Evolutionary conservation across 345 rosid genomes (phyloP).

Genomic region (Brassica rapa): DNA sequence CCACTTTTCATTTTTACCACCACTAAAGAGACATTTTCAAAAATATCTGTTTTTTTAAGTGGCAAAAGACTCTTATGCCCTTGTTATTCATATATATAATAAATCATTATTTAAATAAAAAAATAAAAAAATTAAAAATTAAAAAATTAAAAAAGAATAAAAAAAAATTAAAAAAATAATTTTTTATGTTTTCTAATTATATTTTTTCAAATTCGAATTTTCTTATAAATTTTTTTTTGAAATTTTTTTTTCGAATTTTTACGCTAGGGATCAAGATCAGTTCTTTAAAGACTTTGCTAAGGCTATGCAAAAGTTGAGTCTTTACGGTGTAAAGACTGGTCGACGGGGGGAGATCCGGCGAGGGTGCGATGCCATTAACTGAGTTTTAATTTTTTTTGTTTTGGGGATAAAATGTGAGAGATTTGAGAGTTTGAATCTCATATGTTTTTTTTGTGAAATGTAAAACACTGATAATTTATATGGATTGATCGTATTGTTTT

Average conservation of each 20-base stretch:
- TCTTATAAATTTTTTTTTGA: no score
- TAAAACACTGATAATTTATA: slow-evolving; percentile 13
- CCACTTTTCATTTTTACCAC: no score
- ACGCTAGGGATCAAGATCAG: slow-evolving; percentile 60
- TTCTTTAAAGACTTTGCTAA: slow-evolving; percentile 69
- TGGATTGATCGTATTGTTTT: neutral
- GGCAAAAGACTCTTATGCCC: no score
- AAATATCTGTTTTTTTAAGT: no score
- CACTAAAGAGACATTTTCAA: no score
- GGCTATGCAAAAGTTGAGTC: slow-evolving; percentile 87
- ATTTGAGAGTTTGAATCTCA: slow-evolving; percentile 11
- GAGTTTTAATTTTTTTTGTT: slow-evolving; percentile 11
- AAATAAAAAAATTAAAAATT: no score
- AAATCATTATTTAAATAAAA: no score
- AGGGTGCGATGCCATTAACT: slow-evolving; percentile 84
- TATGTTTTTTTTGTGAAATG: slow-evolving; percentile 11
- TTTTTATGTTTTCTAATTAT: no score
- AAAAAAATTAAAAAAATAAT: no score
- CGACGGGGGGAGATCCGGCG: slow-evolving; percentile 86
- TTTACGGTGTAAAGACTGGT: slow-evolving; percentile 71
- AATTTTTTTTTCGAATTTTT: slow-evolving; percentile 30
- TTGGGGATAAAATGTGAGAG: slow-evolving; percentile 5
- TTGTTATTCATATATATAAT: no score
- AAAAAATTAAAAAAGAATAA: no score
- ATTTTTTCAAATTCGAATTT: no score